Evolutionary conservation across 306 rosid genomes (phyloP).

Genomic region (Begonia peltatifolia): DNA sequence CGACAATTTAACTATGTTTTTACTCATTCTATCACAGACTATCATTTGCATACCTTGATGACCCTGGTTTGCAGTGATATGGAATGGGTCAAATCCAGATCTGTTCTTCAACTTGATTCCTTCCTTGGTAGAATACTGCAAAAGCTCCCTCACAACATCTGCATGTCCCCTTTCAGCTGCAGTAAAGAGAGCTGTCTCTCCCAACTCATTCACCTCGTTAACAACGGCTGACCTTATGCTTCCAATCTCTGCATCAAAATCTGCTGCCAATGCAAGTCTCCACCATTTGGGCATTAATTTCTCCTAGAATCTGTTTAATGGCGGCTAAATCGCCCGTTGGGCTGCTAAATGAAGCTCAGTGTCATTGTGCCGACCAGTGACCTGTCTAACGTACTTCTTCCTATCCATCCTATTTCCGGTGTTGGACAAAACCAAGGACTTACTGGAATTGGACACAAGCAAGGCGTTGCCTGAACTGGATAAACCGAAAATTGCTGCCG

Average conservation of each 20-base stretch:
- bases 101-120: slow-evolving; percentile 45
- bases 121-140: slow-evolving; percentile 33
- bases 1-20: background rate
- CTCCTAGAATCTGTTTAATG: slow-evolving; percentile 32
- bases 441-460: slow-evolving; percentile 31
- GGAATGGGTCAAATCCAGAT: slow-evolving; percentile 54
- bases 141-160: slow-evolving; percentile 41
- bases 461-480: slow-evolving; percentile 44
- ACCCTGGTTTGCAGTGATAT: slow-evolving; percentile 72
- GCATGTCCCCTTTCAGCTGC: slow-evolving; percentile 65
- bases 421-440: slow-evolving; percentile 35
- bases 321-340: slow-evolving; percentile 30
- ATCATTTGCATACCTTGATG: slow-evolving; percentile 41
- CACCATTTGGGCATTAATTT: slow-evolving; percentile 56
- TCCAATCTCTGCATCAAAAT: slow-evolving; percentile 57
- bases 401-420: slow-evolving; percentile 46
- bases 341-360: slow-evolving; percentile 83
- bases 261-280: slow-evolving; percentile 44
- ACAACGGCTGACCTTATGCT: slow-evolving; percentile 51
- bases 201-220: slow-evolving; percentile 74
- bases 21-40: background rate
- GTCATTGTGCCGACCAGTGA: slow-evolving; percentile 72
- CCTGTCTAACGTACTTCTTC: slow-evolving; percentile 76
- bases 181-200: slow-evolving; percentile 59
- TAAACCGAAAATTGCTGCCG: slow-evolving; percentile 29